Evolutionary conservation across 306 rosid species (phyloP).

Genomic region (Cicer yamashitae): DNA sequence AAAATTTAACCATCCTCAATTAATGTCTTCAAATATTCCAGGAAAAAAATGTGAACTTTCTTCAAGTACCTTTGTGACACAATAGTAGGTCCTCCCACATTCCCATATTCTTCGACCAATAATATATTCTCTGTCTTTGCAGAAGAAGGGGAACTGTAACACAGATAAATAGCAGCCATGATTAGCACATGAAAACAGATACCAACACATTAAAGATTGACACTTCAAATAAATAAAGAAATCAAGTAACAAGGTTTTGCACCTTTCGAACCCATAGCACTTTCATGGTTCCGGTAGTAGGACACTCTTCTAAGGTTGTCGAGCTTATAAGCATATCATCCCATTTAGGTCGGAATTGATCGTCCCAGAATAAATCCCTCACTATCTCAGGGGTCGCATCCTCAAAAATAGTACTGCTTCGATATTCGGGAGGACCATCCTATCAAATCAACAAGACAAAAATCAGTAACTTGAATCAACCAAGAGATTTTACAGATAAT

Average conservation of each 20-base stretch:
- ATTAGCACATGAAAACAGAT: conserved; percentile 33
- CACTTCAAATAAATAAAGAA: background rate
- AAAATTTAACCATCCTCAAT: conserved; percentile 5
- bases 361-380: conserved; percentile 71
- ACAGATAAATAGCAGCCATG: conserved; percentile 42
- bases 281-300: conserved; percentile 64
- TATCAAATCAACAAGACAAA: conserved; percentile 39
- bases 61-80: conserved; percentile 67
- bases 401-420: conserved; percentile 64
- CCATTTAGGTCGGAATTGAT: conserved; percentile 62
- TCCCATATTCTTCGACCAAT: conserved; percentile 75
- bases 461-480: background rate
- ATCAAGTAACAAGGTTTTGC: conserved; percentile 12
- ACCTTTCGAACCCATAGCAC: conserved; percentile 70
- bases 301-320: conserved; percentile 60
- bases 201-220: background rate
- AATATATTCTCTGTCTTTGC: conserved; percentile 73
- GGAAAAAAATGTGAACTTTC: background rate
- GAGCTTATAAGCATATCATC: conserved; percentile 62
- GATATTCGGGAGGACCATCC: conserved; percentile 67
- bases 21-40: conserved; percentile 19
- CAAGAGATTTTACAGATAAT: background rate
- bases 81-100: conserved; percentile 66
- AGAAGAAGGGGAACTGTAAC: conserved; percentile 73
- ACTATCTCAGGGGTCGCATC: conserved; percentile 71